Percentiles rank a stretch among this genome's conserved stretches.
Conservation (phyloP, 495 filamentous ascomycete genomes). For the Penicillium dipodomyicola region DNA sequence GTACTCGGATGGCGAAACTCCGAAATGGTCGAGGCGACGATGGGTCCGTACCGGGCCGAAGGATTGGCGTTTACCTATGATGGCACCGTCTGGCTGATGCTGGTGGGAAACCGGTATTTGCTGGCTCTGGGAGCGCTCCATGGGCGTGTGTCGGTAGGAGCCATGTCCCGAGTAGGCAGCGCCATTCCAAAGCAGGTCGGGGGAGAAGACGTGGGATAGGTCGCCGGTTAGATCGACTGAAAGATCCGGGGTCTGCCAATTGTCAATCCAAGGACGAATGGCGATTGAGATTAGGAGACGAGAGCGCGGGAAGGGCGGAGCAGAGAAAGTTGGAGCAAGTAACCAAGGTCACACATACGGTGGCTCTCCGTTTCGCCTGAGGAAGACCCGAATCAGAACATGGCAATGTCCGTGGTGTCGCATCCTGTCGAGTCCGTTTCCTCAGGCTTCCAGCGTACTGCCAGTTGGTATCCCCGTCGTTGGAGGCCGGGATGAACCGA, state of each 20-base stretch:
- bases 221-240: constrained; percentile 37
- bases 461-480: constrained; percentile 18
- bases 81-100: constrained; percentile 25
- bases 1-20: constrained; percentile 46
- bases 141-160: constrained; percentile 36
- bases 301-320: constrained; percentile 19
- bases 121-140: constrained; percentile 48
- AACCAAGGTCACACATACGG: constrained; percentile 51
- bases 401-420: constrained; percentile 44
- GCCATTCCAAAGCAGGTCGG: constrained; percentile 27
- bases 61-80: constrained; percentile 35
- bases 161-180: constrained; percentile 24
- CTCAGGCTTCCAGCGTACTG: constrained; percentile 33
- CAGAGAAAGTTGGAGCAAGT: constrained; percentile 37
- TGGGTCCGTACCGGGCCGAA: constrained; percentile 33
- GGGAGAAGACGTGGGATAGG: constrained; percentile 35
- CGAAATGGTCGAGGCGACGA: constrained; percentile 38
- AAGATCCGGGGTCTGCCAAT: constrained; percentile 49
- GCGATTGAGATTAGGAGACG: constrained; percentile 24
- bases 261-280: constrained; percentile 46
- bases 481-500: constrained; percentile 38
- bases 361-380: constrained; percentile 49
- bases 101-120: constrained; percentile 42
- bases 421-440: constrained; percentile 48
- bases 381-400: constrained; percentile 39